Percentiles rank a stretch among this genome's conserved stretches.
phyloP scores from a whole-genome alignment of 2,329 filamentous ascomycete species.

The Ophiostoma piceae region DNA sequence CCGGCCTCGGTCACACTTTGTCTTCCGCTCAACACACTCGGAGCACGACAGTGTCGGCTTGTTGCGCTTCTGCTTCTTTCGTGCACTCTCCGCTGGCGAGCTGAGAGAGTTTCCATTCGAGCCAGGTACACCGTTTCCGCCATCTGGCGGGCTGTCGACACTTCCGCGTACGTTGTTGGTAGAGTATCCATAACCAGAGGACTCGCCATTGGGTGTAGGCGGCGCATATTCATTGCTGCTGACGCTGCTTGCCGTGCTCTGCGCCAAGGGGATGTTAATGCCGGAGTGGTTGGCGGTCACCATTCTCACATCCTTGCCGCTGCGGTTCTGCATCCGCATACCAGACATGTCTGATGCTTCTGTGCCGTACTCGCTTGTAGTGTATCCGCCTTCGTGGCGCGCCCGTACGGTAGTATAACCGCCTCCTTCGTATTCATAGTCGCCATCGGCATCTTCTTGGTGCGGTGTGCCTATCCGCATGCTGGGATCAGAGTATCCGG shows the following conservation, averaged over 20 bases:
- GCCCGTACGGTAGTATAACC: constrained; percentile 16
- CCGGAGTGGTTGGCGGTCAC: constrained; percentile 23
- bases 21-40: constrained; percentile 77
- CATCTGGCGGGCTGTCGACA: constrained; percentile 14
- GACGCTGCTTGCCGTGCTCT: constrained; percentile 24
- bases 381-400: constrained; percentile 20
- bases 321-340: constrained; percentile 15
- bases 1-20: constrained; percentile 73
- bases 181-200: constrained; percentile 9
- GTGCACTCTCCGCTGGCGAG: not conserved
- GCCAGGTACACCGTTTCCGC: not conserved
- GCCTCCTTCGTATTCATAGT: constrained; percentile 25
- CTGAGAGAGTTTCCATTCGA: not conserved
- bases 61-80: constrained; percentile 76
- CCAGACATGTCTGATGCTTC: not conserved
- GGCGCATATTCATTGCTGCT: constrained; percentile 25
- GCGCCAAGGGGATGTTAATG: constrained; percentile 16
- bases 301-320: constrained; percentile 25
- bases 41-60: constrained; percentile 75
- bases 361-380: constrained; percentile 21
- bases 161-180: constrained; percentile 13
- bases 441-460: constrained; percentile 20
- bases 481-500: constrained; percentile 3
- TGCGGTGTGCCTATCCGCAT: constrained; percentile 20
- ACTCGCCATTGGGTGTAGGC: constrained; percentile 22